Percentiles rank a stretch among this genome's conserved stretches.
phyloP scores from a whole-genome alignment of 306 rosid genomes.

The Canavalia ensiformis region DNA sequence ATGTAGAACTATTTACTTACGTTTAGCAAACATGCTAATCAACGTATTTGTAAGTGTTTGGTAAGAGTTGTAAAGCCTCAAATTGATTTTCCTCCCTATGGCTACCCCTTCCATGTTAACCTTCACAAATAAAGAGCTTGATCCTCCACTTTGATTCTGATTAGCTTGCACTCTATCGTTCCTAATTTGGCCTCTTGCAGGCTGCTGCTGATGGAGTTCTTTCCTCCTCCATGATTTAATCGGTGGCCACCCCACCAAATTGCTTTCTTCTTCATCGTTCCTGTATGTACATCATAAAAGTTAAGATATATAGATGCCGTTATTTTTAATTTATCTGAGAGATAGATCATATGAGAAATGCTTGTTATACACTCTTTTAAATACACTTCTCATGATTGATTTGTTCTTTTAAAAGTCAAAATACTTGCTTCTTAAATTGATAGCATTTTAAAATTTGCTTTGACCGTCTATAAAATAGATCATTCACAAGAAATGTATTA shows the following conservation, averaged over 20 bases:
- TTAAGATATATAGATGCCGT: not conserved
- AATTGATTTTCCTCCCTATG: conserved; percentile 74
- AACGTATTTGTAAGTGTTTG: conserved; percentile 62
- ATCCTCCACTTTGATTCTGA: conserved; percentile 49
- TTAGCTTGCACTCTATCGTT: conserved; percentile 38
- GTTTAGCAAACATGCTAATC: conserved; percentile 67
- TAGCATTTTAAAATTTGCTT: too few species aligned
- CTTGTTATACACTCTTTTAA: too few species aligned
- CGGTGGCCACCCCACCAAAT: conserved; percentile 93
- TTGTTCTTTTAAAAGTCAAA: too few species aligned
- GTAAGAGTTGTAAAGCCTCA: conserved; percentile 64
- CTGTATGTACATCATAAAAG: conserved; percentile 37
- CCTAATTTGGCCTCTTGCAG: conserved; percentile 39
- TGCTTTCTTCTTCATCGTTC: conserved; percentile 51
- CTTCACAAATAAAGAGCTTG: conserved; percentile 64
- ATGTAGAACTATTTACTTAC: conserved; percentile 50
- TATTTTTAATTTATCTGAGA: too few species aligned
- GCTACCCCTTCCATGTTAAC: conserved; percentile 91
- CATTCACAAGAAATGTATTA: too few species aligned
- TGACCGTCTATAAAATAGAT: too few species aligned
- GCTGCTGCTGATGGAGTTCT: conserved; percentile 56
- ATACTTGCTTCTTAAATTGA: too few species aligned
- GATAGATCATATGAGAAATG: not conserved
- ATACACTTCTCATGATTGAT: too few species aligned
- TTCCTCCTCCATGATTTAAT: conserved; percentile 79